Evolutionary conservation across 345 rosid genomes (phyloP).

Genomic region (Moringa oleifera): DNA sequence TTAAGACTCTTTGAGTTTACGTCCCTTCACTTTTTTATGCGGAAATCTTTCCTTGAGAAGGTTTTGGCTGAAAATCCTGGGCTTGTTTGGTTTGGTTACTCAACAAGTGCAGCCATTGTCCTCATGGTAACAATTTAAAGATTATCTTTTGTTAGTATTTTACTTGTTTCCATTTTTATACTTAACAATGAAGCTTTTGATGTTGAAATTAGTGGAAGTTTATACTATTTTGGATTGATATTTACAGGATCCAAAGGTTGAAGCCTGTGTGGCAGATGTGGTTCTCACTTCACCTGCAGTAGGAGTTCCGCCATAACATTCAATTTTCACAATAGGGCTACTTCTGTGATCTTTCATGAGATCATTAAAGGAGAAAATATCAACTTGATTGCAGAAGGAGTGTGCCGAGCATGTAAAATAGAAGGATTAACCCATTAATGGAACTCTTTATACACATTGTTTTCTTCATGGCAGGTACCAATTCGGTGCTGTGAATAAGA

Average conservation of each 20-base stretch:
- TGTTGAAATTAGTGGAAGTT: too few species aligned
- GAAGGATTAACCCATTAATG: too few species aligned
- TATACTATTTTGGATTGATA: neutral
- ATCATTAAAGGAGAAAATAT: too few species aligned
- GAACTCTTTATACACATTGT: slow-evolving; percentile 24
- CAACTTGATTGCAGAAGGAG: too few species aligned
- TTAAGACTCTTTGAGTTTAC: too few species aligned
- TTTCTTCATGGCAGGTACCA: slow-evolving; percentile 61
- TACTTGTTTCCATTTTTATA: too few species aligned
- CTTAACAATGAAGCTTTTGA: too few species aligned
- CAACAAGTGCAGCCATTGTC: slow-evolving; percentile 86
- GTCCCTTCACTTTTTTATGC: slow-evolving; percentile 14
- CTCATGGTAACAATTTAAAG: slow-evolving; percentile 66
- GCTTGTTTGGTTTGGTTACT: slow-evolving; percentile 85
- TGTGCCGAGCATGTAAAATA: too few species aligned
- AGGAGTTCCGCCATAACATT: slow-evolving; percentile 94
- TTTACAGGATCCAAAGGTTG: slow-evolving; percentile 63
- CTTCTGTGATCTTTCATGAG: neutral
- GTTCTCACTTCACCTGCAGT: slow-evolving; percentile 92
- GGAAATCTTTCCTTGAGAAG: slow-evolving; percentile 70
- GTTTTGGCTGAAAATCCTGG: slow-evolving; percentile 61
- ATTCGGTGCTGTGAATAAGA: slow-evolving; percentile 74
- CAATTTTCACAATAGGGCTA: slow-evolving; percentile 54
- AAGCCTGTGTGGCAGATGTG: slow-evolving; percentile 54
- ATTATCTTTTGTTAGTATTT: too few species aligned